phyloP scores from a whole-genome alignment of 2,329 filamentous ascomycete species.

The Macrophomina phaseolina region DNA sequence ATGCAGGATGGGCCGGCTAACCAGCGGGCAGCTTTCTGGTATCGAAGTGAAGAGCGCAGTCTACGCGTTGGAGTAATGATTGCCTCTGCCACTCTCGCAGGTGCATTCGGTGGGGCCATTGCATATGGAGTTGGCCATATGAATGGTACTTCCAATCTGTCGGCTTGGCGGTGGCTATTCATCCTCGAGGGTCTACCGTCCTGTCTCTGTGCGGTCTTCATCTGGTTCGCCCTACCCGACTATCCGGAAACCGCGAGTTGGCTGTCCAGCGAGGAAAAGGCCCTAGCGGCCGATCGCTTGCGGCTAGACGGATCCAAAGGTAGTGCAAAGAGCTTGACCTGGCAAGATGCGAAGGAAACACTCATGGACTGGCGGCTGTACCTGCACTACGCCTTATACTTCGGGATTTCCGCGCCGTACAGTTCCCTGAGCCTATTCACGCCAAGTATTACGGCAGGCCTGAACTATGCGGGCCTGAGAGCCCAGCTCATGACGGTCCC shows the following conservation, averaged over 20 bases:
- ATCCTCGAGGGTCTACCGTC: conserved; percentile 52
- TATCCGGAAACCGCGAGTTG: conserved; percentile 56
- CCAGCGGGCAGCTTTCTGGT: conserved; percentile 54
- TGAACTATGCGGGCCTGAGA: conserved; percentile 60
- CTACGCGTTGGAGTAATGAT: conserved; percentile 63
- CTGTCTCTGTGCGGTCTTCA: conserved; percentile 44
- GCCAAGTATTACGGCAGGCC: conserved; percentile 67
- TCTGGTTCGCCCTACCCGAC: conserved; percentile 56
- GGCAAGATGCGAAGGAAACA: conserved; percentile 54
- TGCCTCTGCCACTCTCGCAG: conserved; percentile 61
- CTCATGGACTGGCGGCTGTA: conserved; percentile 59
- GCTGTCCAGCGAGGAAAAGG: conserved; percentile 53
- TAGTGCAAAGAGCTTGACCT: conserved; percentile 52
- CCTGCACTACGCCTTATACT: conserved; percentile 53
- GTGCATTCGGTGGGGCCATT: conserved; percentile 60
- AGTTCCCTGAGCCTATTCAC: conserved; percentile 61
- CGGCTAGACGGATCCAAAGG: conserved; percentile 50
- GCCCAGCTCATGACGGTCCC: conserved; percentile 72
- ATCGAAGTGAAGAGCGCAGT: conserved; percentile 61
- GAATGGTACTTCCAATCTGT: conserved; percentile 41
- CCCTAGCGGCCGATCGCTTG: conserved; percentile 49
- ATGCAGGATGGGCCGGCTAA: background rate
- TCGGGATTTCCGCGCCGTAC: conserved; percentile 35
- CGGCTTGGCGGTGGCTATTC: conserved; percentile 48
- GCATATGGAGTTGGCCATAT: conserved; percentile 59